Evolutionary conservation across 176 grass and related monocot species (phyloP).

Genomic region (Olyra latifolia): DNA sequence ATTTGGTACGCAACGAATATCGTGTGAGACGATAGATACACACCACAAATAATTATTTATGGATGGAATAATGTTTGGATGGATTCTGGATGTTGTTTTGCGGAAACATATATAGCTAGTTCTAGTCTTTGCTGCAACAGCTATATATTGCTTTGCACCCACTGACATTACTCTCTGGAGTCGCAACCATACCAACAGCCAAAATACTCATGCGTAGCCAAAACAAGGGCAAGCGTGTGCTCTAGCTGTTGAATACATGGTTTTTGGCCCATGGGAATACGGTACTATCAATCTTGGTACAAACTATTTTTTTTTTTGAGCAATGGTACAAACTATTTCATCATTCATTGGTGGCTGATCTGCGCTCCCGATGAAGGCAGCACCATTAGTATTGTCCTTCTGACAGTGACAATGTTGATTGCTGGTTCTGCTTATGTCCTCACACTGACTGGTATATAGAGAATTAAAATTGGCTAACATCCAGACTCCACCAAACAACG

Average conservation of each 20-base stretch:
- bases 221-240: neutral
- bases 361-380: neutral
- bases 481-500: neutral
- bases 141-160: too few relatives aligned
- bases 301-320: too few relatives aligned
- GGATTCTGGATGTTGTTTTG: too few relatives aligned
- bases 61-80: too few relatives aligned
- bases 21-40: too few relatives aligned
- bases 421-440: neutral
- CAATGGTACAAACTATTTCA: too few relatives aligned
- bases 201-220: neutral
- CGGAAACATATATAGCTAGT: too few relatives aligned
- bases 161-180: neutral
- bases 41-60: too few relatives aligned
- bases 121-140: too few relatives aligned
- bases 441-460: neutral
- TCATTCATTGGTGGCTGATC: neutral
- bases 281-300: neutral
- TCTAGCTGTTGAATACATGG: neutral
- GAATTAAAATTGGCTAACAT: neutral
- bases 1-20: too few relatives aligned
- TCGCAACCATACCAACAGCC: neutral
- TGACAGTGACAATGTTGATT: neutral
- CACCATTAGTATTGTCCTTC: neutral
- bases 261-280: neutral